phyloP scores from a whole-genome alignment of 2,329 filamentous ascomycete species.

The Microdochium trichocladiopsis region DNA sequence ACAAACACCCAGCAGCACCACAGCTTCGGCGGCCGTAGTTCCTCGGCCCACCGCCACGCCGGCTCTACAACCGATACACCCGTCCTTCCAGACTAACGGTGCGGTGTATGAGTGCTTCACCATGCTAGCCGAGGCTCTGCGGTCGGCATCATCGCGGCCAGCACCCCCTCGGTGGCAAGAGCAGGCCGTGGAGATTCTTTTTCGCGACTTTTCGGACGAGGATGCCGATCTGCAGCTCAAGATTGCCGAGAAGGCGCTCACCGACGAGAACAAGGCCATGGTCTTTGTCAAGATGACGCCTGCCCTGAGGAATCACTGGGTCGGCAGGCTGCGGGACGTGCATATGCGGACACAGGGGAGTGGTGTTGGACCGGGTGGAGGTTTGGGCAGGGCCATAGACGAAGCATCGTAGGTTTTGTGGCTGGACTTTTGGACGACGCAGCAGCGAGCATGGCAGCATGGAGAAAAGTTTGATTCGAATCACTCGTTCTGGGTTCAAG shows the following conservation, averaged over 20 bases:
- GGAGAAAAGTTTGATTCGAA: too few relatives aligned
- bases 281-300: constrained; percentile 56
- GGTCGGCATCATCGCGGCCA: constrained; percentile 16
- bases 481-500: too few relatives aligned
- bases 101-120: constrained; percentile 23
- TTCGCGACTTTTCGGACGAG: constrained; percentile 49
- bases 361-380: constrained; percentile 17
- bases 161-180: constrained; percentile 42
- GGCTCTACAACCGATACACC: constrained; percentile 9
- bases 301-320: constrained; percentile 46
- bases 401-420: constrained; percentile 10
- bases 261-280: constrained; percentile 54
- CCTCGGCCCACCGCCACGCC: not conserved
- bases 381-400: constrained; percentile 19
- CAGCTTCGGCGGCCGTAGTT: not conserved
- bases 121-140: constrained; percentile 33
- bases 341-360: constrained; percentile 23
- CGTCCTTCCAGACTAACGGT: constrained; percentile 9
- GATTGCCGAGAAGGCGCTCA: constrained; percentile 50
- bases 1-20: too few relatives aligned
- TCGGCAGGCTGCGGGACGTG: constrained; percentile 42
- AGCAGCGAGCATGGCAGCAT: too few relatives aligned
- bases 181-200: constrained; percentile 52
- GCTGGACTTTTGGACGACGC: too few relatives aligned
- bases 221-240: constrained; percentile 52